Conservation (phyloP, 495 filamentous ascomycete species). For the Penicillium canariense region DNA sequence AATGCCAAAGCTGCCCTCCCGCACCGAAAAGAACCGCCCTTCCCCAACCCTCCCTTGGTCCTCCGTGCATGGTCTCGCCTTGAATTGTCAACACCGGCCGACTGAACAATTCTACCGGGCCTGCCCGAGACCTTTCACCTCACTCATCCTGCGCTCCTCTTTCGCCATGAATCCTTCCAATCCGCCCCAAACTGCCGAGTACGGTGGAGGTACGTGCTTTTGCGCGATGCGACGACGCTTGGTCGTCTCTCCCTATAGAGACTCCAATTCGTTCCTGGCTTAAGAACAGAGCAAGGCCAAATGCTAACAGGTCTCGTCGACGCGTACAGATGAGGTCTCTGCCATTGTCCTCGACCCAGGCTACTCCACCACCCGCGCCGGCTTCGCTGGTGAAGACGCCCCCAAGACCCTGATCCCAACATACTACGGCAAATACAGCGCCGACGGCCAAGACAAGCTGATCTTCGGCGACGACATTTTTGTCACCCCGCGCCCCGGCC, state of each 20-base stretch:
- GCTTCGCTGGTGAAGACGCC: slow-evolving; percentile 95
- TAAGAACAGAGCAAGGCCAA: too few species aligned
- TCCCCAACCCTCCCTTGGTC: slow-evolving; percentile 14
- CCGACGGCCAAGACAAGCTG: slow-evolving; percentile 54
- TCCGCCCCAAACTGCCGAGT: slow-evolving; percentile 65
- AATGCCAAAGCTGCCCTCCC: slow-evolving; percentile 21
- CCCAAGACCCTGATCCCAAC: slow-evolving; percentile 91
- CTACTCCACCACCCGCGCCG: slow-evolving; percentile 84
- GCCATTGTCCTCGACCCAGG: slow-evolving; percentile 96
- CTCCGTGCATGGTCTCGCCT: slow-evolving; percentile 11
- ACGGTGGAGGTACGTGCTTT: slow-evolving; percentile 70
- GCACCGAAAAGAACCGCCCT: slow-evolving; percentile 28
- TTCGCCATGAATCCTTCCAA: slow-evolving; percentile 47
- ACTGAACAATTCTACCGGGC: neutral
- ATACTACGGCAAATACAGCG: slow-evolving; percentile 68
- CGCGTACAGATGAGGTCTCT: slow-evolving; percentile 80
- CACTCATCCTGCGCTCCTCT: neutral
- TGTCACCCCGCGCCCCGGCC: slow-evolving; percentile 66
- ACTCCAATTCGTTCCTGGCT: neutral
- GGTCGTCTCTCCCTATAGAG: neutral
- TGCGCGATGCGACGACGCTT: slow-evolving; percentile 15
- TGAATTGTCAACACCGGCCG: slow-evolving; percentile 10
- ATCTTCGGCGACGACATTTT: slow-evolving; percentile 87
- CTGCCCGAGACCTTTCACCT: neutral
- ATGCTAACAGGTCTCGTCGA: slow-evolving; percentile 1